phyloP scores from a whole-genome alignment of 2,329 filamentous ascomycete species.

The Pseudogymnoascus sp. region DNA sequence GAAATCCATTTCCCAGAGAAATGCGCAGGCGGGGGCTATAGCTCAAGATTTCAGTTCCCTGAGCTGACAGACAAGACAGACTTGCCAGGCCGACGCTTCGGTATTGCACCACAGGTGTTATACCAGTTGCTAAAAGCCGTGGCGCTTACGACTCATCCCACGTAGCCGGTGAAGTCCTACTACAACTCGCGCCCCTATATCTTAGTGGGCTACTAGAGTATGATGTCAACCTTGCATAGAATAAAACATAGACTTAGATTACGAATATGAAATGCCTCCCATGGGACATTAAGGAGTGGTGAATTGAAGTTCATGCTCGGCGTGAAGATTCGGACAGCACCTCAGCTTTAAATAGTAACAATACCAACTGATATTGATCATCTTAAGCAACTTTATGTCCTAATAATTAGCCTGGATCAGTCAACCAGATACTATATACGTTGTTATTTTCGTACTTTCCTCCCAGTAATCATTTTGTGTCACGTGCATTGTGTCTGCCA shows the following conservation, averaged over 20 bases:
- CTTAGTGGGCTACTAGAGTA: background rate
- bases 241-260: background rate
- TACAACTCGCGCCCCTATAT: background rate
- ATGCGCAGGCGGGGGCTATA: background rate
- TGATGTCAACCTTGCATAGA: background rate
- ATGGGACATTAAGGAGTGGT: background rate
- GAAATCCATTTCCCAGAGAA: background rate
- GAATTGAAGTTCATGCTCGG: background rate
- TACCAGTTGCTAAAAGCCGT: background rate
- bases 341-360: background rate
- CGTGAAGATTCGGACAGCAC: background rate
- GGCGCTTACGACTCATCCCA: background rate
- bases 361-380: background rate
- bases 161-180: background rate
- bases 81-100: background rate
- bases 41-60: background rate
- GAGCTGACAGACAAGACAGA: background rate
- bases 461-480: background rate
- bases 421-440: background rate
- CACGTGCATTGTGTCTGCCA: background rate
- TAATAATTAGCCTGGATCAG: background rate
- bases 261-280: background rate
- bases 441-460: background rate
- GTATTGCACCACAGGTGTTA: background rate
- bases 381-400: background rate